phyloP scores from a whole-genome alignment of 108 stramenopile species.

The Cylindrotheca closterium region DNA sequence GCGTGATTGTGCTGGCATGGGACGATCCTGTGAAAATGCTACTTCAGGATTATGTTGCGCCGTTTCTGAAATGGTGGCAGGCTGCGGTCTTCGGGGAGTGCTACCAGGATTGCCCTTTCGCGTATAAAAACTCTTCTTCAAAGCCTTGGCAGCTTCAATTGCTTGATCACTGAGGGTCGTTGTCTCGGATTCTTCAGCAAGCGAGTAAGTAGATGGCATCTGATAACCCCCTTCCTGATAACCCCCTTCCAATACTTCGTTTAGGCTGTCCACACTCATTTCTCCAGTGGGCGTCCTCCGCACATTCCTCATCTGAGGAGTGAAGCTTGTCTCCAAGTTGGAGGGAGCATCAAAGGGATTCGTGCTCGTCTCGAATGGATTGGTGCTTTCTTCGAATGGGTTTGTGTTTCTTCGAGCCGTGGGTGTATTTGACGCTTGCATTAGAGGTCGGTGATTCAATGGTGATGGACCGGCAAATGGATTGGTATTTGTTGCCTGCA shows the following conservation, averaged over 20 bases:
- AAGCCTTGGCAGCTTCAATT: constrained; percentile 4
- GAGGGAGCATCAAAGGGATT: constrained; percentile 12
- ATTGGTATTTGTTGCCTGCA: constrained; percentile 2
- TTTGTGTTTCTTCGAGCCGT: too few relatives aligned
- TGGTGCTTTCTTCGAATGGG: not conserved
- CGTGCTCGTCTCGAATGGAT: constrained; percentile 3
- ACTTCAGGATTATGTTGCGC: not conserved
- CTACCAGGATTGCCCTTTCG: not conserved
- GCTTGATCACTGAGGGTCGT: constrained; percentile 11
- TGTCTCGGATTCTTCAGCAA: constrained; percentile 12
- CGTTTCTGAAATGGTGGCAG: not conserved
- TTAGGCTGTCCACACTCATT: not conserved
- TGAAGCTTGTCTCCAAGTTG: not conserved
- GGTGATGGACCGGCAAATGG: constrained; percentile 1
- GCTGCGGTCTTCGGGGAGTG: not conserved
- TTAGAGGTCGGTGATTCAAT: not conserved
- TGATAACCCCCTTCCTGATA: not conserved
- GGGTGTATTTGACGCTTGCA: too few relatives aligned
- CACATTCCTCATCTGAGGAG: not conserved
- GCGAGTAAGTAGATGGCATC: not conserved
- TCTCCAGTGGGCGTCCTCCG: not conserved
- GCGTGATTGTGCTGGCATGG: not conserved
- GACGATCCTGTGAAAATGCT: not conserved
- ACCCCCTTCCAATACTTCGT: not conserved
- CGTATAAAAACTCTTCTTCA: constrained; percentile 15